Percentiles rank a stretch among this genome's conserved stretches.
These are phyloP conservation scores for Venturia pyrina DNA, from an alignment of 2,329 filamentous ascomycete genomes.

Conservation along the genomic window DNA sequence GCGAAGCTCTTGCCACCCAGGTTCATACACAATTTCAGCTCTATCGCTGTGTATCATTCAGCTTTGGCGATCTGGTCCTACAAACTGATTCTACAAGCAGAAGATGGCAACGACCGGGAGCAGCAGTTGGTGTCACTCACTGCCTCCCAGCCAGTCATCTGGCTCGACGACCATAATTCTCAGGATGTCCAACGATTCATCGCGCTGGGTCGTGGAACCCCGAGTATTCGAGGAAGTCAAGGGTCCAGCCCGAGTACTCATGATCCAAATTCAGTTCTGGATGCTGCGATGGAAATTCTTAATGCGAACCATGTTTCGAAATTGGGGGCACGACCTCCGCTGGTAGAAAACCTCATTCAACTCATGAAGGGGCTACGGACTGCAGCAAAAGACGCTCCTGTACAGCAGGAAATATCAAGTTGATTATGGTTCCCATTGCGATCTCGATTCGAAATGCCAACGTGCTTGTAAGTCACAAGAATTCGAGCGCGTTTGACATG, in stretches of 20 bases:
- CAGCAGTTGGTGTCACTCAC: conserved; percentile 17
- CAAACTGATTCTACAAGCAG: conserved; percentile 40
- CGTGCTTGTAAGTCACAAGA: background rate
- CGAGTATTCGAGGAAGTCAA: conserved; percentile 37
- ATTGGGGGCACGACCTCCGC: conserved; percentile 35
- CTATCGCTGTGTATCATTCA: conserved; percentile 60
- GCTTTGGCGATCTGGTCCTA: conserved; percentile 60
- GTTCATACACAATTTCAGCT: conserved; percentile 54
- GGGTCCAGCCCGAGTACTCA: conserved; percentile 27
- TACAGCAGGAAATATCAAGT: background rate
- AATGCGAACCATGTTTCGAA: conserved; percentile 36
- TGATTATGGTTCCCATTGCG: background rate
- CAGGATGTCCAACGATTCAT: conserved; percentile 48
- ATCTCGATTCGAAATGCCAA: too few species aligned
- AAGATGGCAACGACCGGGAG: conserved; percentile 27
- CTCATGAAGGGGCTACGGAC: conserved; percentile 52
- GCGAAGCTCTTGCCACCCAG: conserved; percentile 45
- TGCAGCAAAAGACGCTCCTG: conserved; percentile 26
- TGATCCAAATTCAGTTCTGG: conserved; percentile 51
- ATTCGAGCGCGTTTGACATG: background rate
- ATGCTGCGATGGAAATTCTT: conserved; percentile 47
- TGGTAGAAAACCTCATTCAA: conserved; percentile 58
- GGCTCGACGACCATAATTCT: conserved; percentile 48
- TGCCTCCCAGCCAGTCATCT: conserved; percentile 26
- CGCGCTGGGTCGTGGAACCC: conserved; percentile 43